Evolutionary conservation across 1,284 basidiomycete species (phyloP).

Genomic region (Blastosporella zonata): DNA sequence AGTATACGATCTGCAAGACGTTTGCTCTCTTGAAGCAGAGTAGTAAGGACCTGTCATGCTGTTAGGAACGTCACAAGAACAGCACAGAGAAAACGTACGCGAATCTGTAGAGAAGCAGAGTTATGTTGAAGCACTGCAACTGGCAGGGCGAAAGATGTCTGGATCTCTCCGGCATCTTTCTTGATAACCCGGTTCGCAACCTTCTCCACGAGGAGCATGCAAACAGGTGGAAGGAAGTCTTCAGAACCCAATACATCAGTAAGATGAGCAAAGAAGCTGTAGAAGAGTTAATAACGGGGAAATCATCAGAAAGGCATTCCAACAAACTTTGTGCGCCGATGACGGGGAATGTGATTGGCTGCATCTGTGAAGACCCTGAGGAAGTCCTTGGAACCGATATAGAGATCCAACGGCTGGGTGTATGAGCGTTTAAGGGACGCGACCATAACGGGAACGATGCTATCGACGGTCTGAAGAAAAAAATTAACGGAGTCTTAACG

Average conservation of each 20-base stretch:
- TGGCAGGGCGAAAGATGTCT: constrained; percentile 62
- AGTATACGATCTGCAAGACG: constrained; percentile 53
- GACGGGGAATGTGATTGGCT: constrained; percentile 81
- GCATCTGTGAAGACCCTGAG: constrained; percentile 89
- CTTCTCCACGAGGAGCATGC: constrained; percentile 86
- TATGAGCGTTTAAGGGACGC: constrained; percentile 65
- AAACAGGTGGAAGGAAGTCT: constrained; percentile 83
- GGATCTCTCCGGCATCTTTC: constrained; percentile 62
- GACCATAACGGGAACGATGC: constrained; percentile 92
- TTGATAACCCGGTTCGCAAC: constrained; percentile 67
- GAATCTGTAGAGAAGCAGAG: constrained; percentile 47
- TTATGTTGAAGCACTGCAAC: constrained; percentile 65
- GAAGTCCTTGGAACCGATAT: constrained; percentile 69
- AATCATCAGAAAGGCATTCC: neutral
- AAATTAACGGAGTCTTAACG: neutral
- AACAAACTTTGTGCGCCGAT: constrained; percentile 77
- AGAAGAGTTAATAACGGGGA: neutral
- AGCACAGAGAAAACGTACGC: constrained; percentile 40
- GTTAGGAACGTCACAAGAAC: constrained; percentile 12
- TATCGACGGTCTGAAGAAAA: constrained; percentile 74
- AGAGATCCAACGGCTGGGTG: constrained; percentile 54
- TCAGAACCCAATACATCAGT: constrained; percentile 79
- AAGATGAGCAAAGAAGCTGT: constrained; percentile 90
- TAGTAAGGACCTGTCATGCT: constrained; percentile 53
- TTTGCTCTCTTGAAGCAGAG: constrained; percentile 65